phyloP scores from a whole-genome alignment of 176 grass and related monocot genomes.

The Ananas comosus region DNA sequence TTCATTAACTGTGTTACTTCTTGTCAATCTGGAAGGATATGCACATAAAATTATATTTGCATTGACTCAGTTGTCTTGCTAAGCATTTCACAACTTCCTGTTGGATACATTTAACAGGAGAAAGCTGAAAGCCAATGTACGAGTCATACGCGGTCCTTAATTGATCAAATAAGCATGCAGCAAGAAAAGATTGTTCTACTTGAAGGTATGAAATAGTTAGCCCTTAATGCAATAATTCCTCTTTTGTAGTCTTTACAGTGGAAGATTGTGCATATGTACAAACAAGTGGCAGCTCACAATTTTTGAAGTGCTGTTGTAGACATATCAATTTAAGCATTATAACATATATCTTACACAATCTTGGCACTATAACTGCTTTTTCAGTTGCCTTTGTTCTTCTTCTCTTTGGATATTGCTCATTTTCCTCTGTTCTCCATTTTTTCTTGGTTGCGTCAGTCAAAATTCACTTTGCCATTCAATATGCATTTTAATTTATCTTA shows the following conservation, averaged over 20 bases:
- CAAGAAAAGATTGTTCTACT: constrained; percentile 81
- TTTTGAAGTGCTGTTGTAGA: neutral
- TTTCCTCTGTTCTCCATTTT: too few relatives aligned
- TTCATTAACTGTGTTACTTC: neutral
- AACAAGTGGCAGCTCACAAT: neutral
- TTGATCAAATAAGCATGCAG: constrained; percentile 79
- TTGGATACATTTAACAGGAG: constrained; percentile 41
- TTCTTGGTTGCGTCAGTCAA: too few relatives aligned
- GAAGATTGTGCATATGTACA: neutral
- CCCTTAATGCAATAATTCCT: neutral
- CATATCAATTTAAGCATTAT: neutral
- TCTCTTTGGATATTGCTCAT: too few relatives aligned
- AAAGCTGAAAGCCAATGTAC: constrained; percentile 71
- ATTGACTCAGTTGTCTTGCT: neutral
- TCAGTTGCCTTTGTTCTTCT: too few relatives aligned
- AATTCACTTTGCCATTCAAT: too few relatives aligned
- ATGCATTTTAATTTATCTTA: too few relatives aligned
- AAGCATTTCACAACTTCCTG: neutral
- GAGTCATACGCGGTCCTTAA: constrained; percentile 55
- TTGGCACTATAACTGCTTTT: too few relatives aligned
- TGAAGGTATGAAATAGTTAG: constrained; percentile 41
- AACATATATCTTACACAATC: too few relatives aligned
- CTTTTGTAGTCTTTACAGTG: neutral
- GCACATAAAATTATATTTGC: neutral
- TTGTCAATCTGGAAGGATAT: neutral